phyloP scores from a whole-genome alignment of 805 yeast genomes.

The Candida broadrunensis region DNA sequence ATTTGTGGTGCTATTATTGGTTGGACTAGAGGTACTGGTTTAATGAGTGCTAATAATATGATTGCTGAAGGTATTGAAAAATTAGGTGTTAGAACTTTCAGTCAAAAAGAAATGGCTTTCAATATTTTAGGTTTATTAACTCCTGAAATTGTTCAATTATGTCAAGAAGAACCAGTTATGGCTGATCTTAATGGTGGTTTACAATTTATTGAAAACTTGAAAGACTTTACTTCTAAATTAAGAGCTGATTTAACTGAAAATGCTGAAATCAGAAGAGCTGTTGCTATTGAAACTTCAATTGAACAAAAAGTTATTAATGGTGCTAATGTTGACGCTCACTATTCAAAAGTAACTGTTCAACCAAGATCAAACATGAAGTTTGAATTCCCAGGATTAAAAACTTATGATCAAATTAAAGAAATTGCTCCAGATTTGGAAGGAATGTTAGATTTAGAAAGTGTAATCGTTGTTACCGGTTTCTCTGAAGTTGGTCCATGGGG shows the following conservation, averaged over 20 bases:
- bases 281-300: constrained; percentile 86
- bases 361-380: constrained; percentile 96
- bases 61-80: constrained; percentile 97
- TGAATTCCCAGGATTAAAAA: constrained; percentile 85
- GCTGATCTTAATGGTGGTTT: constrained; percentile 99
- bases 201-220: constrained; percentile 88
- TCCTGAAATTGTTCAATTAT: constrained; percentile 77
- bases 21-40: constrained; percentile 99
- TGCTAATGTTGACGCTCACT: constrained; percentile 82
- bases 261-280: constrained; percentile 93
- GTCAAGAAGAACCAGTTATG: constrained; percentile 93
- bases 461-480: constrained; percentile 95
- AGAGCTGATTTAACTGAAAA: constrained; percentile 76
- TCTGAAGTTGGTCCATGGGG: constrained; percentile 99
- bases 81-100: constrained; percentile 95
- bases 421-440: constrained; percentile 79
- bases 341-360: constrained; percentile 69
- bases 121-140: constrained; percentile 92
- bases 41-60: constrained; percentile 95
- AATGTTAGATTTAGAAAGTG: constrained; percentile 85
- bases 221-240: constrained; percentile 77
- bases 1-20: constrained; percentile 98
- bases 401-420: constrained; percentile 69
- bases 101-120: constrained; percentile 99
- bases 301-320: constrained; percentile 87